These are phyloP conservation scores for Dactylis glomerata DNA, from an alignment of 176 grass and related monocot genomes.

Conservation along the genomic window DNA sequence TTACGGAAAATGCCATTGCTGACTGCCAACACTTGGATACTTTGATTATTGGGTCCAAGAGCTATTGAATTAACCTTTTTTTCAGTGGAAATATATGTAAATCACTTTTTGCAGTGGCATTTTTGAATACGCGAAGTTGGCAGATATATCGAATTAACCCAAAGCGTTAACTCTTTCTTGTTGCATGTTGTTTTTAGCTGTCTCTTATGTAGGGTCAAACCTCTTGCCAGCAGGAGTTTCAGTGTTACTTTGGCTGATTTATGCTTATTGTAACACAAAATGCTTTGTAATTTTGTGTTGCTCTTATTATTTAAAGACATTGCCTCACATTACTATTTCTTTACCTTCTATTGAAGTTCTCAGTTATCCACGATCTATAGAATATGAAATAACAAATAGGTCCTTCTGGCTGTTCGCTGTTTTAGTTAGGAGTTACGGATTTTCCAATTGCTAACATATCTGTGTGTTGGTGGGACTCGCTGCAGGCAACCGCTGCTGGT, in stretches of 20 bases:
- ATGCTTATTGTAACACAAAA: background rate
- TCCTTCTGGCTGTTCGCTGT: background rate
- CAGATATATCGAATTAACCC: background rate
- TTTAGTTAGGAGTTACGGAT: background rate
- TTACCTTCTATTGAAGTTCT: background rate
- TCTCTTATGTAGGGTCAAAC: slow-evolving; percentile 7
- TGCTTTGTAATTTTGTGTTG: background rate
- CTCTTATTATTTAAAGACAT: slow-evolving; percentile 2
- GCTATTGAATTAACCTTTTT: background rate
- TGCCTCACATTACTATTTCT: background rate
- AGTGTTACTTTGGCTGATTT: slow-evolving; percentile 2
- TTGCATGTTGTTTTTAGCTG: background rate
- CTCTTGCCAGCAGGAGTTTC: background rate
- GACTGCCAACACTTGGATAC: background rate
- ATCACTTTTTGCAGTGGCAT: background rate
- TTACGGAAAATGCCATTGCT: background rate
- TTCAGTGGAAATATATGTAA: background rate
- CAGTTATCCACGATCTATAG: background rate
- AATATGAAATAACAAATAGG: background rate
- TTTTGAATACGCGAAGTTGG: background rate
- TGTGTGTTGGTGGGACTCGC: slow-evolving; percentile 8
- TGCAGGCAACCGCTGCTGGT: slow-evolving; percentile 75
- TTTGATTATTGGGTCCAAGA: background rate
- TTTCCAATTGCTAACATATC: background rate
- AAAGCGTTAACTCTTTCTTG: background rate